Base-by-base conservation (phyloP, 306 rosid genomes). In the Hippophae rhamnoides region DNA sequence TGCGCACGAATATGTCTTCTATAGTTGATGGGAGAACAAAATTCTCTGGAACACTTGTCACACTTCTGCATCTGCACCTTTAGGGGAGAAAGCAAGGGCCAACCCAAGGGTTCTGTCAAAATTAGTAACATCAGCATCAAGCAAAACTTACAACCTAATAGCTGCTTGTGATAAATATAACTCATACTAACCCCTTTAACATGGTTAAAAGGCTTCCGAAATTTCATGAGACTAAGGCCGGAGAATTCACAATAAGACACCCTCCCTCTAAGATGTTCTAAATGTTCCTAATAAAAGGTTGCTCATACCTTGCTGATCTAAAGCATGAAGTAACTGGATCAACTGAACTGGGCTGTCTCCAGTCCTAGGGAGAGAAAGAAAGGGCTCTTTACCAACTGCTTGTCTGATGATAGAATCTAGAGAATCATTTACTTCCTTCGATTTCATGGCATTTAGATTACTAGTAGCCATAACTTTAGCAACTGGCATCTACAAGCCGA, bases 1-100 rank as follows among this genome's bases (percentile, higher is more conserved):
- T 84, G 81, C 67, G 78, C 85, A 31, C 87, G 89, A 43, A 52
- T 65, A 74, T 90, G 97, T 71, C 97, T 84, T 82, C 95, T 81
- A 65, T 82, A 77, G 78, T 86, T 90, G 78, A 90, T 76, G 59
- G 84, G 56, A 7, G 97, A 90, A 67, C 82, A 84, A 70, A 84
- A 90, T 72, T 86, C 90, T 69, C 50, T 76, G 41, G 89, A 55
- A 74, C 97, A 90, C 72, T 90, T 90, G 47, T 84, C 90, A 64
- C 97, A 90, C 70, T 86, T 86, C 65, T 84, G 89, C 74, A 84
- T 61, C 73, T 83, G 95, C 57, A 72, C 64, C 67, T 82, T 84
- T 59, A 79, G 8, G 67, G 95, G 83, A 62, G 84, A 76, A 62
- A 81, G 78, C 76, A 86, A 70, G 53, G 97, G 86, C 97, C 90